These are phyloP conservation scores for Colletotrichum sp. DNA, from an alignment of 2,329 filamentous ascomycete genomes.

Conservation along the genomic window DNA sequence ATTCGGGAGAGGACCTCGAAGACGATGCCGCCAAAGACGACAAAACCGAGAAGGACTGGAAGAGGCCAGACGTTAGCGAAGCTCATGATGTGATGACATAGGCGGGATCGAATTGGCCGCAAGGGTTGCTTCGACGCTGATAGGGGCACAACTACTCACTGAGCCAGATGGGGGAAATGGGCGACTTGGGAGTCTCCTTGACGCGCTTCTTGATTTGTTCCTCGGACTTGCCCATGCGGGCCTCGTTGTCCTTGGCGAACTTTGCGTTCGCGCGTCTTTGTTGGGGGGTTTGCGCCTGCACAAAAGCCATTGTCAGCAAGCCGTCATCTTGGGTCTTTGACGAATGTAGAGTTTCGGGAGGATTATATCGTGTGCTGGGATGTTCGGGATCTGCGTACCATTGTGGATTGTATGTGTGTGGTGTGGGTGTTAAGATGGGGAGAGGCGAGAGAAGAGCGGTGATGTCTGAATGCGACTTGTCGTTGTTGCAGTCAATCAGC, in stretches of 20 bases:
- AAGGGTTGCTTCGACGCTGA: background rate
- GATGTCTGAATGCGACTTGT: background rate
- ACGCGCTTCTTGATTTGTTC: slow-evolving; percentile 64
- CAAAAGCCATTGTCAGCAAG: background rate
- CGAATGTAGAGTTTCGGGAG: too few relatives aligned
- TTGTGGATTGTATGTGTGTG: slow-evolving; percentile 11
- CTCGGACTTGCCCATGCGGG: slow-evolving; percentile 77
- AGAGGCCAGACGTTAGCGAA: background rate
- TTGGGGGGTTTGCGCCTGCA: slow-evolving; percentile 81
- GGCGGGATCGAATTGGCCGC: background rate
- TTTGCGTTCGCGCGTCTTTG: slow-evolving; percentile 83
- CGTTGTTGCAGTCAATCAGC: background rate
- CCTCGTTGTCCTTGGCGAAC: slow-evolving; percentile 76
- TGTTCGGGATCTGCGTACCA: slow-evolving; percentile 21
- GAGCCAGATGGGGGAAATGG: slow-evolving; percentile 69
- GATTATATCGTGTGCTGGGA: background rate
- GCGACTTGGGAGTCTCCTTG: slow-evolving; percentile 63
- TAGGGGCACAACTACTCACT: slow-evolving; percentile 47
- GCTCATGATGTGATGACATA: background rate
- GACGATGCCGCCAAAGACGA: slow-evolving; percentile 65
- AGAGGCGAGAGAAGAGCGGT: background rate
- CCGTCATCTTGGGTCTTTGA: background rate
- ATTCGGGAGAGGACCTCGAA: slow-evolving; percentile 64
- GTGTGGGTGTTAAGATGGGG: background rate
- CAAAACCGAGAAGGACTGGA: slow-evolving; percentile 62